Percentiles rank a stretch among this genome's conserved stretches.
These are phyloP conservation scores for Viridothelium virens DNA, from an alignment of 495 filamentous ascomycete species.

Conservation along the genomic window DNA sequence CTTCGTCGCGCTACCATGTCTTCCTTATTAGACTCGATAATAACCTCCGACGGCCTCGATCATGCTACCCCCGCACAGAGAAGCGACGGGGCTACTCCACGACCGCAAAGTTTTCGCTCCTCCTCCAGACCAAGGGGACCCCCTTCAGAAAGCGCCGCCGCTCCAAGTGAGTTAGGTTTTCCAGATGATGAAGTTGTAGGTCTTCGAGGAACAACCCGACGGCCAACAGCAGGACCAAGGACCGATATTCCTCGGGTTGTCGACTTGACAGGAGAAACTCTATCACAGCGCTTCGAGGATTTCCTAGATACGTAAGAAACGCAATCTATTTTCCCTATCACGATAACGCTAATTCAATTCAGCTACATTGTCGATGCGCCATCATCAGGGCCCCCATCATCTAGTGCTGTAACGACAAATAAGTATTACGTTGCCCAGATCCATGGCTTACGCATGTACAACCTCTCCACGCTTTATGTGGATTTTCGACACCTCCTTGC, in stretches of 20 bases:
- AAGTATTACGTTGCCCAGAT: conserved; percentile 97
- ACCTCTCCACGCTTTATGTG: conserved; percentile 92
- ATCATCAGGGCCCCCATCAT: conserved; percentile 63
- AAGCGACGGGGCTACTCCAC: conserved; percentile 30
- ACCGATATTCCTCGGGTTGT: conserved; percentile 72
- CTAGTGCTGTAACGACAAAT: conserved; percentile 67
- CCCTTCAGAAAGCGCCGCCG: conserved; percentile 58
- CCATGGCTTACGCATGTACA: conserved; percentile 73
- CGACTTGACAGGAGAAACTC: conserved; percentile 75
- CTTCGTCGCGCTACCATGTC: conserved; percentile 26
- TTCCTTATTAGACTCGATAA: conserved; percentile 28
- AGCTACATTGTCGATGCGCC: conserved; percentile 72
- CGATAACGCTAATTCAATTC: conserved; percentile 22
- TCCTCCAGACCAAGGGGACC: conserved; percentile 54
- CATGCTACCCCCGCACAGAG: conserved; percentile 20
- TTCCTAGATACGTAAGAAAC: conserved; percentile 71
- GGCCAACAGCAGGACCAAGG: conserved; percentile 51
- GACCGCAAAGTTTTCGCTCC: conserved; percentile 35
- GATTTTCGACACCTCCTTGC: conserved; percentile 83
- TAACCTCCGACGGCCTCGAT: conserved; percentile 29
- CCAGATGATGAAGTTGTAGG: conserved; percentile 59
- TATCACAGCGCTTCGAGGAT: conserved; percentile 76
- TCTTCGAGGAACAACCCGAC: conserved; percentile 46
- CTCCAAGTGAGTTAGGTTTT: conserved; percentile 56
- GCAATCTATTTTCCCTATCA: background rate